Base-by-base conservation (phyloP, 768 basidiomycete genomes). In the Butyriboletus loyo region DNA sequence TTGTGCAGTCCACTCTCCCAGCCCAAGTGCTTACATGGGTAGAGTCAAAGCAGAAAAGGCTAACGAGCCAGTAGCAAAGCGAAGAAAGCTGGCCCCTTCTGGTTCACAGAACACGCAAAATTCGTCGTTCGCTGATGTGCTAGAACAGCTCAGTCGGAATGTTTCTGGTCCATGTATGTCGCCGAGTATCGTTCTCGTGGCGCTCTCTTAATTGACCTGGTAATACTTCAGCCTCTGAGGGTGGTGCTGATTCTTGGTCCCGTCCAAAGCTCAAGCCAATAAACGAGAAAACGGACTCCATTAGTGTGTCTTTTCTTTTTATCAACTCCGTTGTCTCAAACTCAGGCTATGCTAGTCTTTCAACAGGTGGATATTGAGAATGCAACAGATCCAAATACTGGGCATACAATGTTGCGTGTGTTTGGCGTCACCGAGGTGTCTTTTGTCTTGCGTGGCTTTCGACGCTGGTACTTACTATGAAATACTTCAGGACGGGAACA, bases 301-400 rank as follows among this genome's bases (percentile, higher is more conserved):
- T 97, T 52, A 72, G 93, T 92, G 35, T 52, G 85, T 61, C 30
- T 11, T 47, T 19, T 49, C 17, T 34, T 27, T 9, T 21, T 13
- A 9, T 30, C 4, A 2, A 6, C 13, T 15, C 14, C 10, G 36
- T 28, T 11, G 30, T 32, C 34, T 41, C 25, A 9, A 36, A 39
- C 21, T 51, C 27, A 58, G 14, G 24, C 8, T 25, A 9, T 24
- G 5, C 27, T 31, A 95, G 92, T 89, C 17, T 98, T 98, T 62
- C 97, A 99, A 68, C 97, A 98, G 70, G 95, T 96, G 53, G 97
- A 98, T 57, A 78, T 98, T 8, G 92, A 96, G 57, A 80, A 86
- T 50, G 78, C 85, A 13, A 72, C 72, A 5, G 78, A 80, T 30
- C 64, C 64, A 7, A 67, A 66, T 4, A 71, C 72, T 3, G 75